Evolutionary conservation across 2,329 filamentous ascomycete genomes (phyloP).

Genomic region (Mycosphaerella arachidis): DNA sequence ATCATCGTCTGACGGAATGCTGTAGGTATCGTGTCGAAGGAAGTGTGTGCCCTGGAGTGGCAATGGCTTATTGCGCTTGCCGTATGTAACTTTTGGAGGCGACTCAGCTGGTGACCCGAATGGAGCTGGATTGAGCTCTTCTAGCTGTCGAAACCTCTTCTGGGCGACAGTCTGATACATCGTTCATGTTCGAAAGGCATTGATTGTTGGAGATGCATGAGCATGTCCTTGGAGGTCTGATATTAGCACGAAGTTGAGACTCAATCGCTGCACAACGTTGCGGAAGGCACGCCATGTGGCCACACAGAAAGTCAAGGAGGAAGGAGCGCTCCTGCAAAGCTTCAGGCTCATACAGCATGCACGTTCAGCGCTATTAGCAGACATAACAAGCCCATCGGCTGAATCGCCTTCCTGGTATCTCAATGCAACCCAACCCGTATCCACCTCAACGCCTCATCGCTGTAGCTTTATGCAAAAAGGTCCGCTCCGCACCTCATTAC

Average conservation of each 20-base stretch:
- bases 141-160: background rate
- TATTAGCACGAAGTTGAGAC: background rate
- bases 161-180: background rate
- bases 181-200: background rate
- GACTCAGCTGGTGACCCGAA: background rate
- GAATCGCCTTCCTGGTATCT: constrained; percentile 14
- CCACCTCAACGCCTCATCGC: background rate
- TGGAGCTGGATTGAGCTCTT: background rate
- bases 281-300: background rate
- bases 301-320: background rate
- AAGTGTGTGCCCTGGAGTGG: constrained; percentile 19
- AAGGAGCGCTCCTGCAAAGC: background rate
- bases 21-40: constrained; percentile 12
- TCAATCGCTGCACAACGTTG: background rate
- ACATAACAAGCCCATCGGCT: background rate
- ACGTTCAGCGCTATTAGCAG: background rate
- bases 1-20: constrained; percentile 13
- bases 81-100: constrained; percentile 18
- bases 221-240: background rate
- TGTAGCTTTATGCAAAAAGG: background rate
- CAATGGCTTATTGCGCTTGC: constrained; percentile 18
- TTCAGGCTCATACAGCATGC: background rate
- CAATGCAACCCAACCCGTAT: constrained; percentile 3
- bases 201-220: background rate
- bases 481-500: background rate